Evolutionary conservation across 2,329 filamentous ascomycete genomes (phyloP), one percentile per base, ranked within the genome.

Genomic region (Fusarium temperatum): DNA sequence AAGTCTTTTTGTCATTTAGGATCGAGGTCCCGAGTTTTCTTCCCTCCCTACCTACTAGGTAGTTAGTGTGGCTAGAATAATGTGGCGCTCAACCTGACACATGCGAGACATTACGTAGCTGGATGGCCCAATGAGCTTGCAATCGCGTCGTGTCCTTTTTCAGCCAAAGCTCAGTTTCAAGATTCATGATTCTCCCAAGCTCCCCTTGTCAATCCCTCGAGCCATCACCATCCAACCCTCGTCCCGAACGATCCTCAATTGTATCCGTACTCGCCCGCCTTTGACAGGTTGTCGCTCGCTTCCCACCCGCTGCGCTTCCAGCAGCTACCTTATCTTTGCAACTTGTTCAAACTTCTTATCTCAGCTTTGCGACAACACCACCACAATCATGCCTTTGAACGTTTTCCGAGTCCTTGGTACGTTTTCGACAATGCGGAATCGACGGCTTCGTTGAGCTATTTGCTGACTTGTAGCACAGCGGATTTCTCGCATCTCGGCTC

Each of bases 401-500:
- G 57, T 89, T 70, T 91, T 91, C 80, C 87, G 89, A 80, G 80
- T 91, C 78, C 81, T 87, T 72, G 89, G 88, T 89, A 82, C 63
- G 85, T 80, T 73, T 62, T 54, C 56, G 50, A 63, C 39, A 26
- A 48, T 32, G 30, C 48, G n/a, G 24, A 48, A 7, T 32, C 45
- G 45, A 62, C 3, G 13, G 38, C 5, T 42, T 26, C 15, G 51
- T 44, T 55, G 48, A 35, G 28, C 28, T 11, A 35, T 42, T 45
- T 48, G 36, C 65, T 80, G 68, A 79, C 72, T 45, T 74, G 74
- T 42, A 57, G 73, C 48, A 65, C 77, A 98, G 95, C 92, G 86
- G 96, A 99, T 88, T 90, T 99, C 82, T 98, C 95, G 87, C 96
- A 99, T 88, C 86, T 99, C 79, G 88, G 93, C 74, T 98, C 96